Percentiles rank a stretch among this genome's conserved stretches.
These are phyloP conservation scores for Suillus plorans DNA, from an alignment of 768 basidiomycete species.

Conservation along the genomic window DNA sequence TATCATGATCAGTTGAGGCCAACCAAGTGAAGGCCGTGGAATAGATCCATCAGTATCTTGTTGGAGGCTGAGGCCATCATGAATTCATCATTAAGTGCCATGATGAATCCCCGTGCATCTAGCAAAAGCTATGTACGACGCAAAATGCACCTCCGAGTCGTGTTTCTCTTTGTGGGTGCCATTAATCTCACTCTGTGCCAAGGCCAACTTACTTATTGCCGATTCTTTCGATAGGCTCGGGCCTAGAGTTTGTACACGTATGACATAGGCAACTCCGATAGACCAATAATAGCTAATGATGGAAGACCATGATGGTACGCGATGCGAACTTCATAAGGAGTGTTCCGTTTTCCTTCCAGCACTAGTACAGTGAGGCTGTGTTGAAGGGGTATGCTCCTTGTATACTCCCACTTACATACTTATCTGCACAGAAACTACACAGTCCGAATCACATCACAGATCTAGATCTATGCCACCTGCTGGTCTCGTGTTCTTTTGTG, in stretches of 20 bases:
- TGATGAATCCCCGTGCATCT: neutral
- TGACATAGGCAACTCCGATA: neutral
- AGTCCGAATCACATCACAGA: neutral
- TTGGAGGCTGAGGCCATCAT: neutral
- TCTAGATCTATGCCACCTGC: neutral
- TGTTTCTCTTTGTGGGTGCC: neutral
- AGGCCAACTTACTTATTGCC: neutral
- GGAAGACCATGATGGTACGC: neutral
- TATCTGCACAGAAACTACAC: neutral
- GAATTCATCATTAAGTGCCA: neutral
- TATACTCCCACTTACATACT: neutral
- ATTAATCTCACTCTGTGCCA: neutral
- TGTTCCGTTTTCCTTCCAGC: neutral
- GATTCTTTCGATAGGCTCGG: neutral
- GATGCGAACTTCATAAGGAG: neutral
- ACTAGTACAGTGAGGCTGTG: neutral
- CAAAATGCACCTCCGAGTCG: neutral
- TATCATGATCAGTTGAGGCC: neutral
- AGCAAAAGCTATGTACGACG: neutral
- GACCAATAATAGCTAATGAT: neutral
- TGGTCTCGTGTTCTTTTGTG: neutral
- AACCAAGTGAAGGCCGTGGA: neutral
- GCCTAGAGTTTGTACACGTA: neutral
- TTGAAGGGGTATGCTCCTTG: neutral
- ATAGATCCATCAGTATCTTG: neutral